Evolutionary conservation across 2,329 filamentous ascomycete genomes (phyloP).

Genomic region (Raffaelea arxii): DNA sequence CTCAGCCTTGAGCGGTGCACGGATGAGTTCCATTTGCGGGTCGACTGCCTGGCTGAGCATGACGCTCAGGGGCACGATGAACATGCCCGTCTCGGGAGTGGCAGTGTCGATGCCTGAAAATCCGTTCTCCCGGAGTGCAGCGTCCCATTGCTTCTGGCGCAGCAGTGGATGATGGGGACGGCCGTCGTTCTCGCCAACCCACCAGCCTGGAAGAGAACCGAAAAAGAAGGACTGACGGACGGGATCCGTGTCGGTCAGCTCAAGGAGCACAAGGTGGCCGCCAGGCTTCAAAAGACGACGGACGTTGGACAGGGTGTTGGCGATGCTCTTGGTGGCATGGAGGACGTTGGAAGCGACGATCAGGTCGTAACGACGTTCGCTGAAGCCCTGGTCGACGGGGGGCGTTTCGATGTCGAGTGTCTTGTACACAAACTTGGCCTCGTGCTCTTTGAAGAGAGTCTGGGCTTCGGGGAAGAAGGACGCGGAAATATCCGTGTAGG

Average conservation of each 20-base stretch:
- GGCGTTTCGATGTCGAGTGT: slow-evolving; percentile 24
- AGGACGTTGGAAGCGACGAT: slow-evolving; percentile 28
- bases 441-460: slow-evolving; percentile 17
- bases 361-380: slow-evolving; percentile 22
- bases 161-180: slow-evolving; percentile 8
- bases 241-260: slow-evolving; percentile 1
- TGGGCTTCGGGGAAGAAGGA: slow-evolving; percentile 22
- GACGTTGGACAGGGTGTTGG: slow-evolving; percentile 21
- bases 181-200: slow-evolving; percentile 11
- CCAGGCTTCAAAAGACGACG: slow-evolving; percentile 26
- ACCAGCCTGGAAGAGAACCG: slow-evolving; percentile 12
- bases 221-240: slow-evolving; percentile 4
- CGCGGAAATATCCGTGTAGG: slow-evolving; percentile 13
- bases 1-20: slow-evolving; percentile 14
- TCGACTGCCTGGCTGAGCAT: slow-evolving; percentile 17
- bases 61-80: slow-evolving; percentile 5
- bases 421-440: slow-evolving; percentile 18
- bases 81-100: background rate
- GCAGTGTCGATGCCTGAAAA: slow-evolving; percentile 16
- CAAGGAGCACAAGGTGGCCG: slow-evolving; percentile 26
- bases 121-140: slow-evolving; percentile 12
- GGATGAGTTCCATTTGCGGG: slow-evolving; percentile 12
- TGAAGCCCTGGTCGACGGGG: slow-evolving; percentile 23
- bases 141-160: slow-evolving; percentile 14
- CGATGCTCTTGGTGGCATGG: slow-evolving; percentile 22